Conservation (phyloP, 2,329 filamentous ascomycete genomes). For the Fusarium nodosum region DNA sequence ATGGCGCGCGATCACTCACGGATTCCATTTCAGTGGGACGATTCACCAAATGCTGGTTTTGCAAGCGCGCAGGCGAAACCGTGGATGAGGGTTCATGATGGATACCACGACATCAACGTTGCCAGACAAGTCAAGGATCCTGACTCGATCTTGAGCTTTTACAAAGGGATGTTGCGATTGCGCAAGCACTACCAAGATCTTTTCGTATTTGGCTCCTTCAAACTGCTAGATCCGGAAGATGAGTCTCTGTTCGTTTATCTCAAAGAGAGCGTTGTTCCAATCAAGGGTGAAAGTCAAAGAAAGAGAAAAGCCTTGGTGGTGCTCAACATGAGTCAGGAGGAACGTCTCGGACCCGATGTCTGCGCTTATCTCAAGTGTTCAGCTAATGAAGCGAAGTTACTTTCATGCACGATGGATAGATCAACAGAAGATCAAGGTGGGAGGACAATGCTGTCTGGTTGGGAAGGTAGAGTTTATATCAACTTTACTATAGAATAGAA, state of each 20-base stretch:
- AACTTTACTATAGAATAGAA: slow-evolving; percentile 23
- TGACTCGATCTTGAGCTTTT: slow-evolving; percentile 70
- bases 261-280: slow-evolving; percentile 52
- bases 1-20: slow-evolving; percentile 74
- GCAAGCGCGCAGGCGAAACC: slow-evolving; percentile 61
- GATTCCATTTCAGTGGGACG: slow-evolving; percentile 76
- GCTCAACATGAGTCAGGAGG: slow-evolving; percentile 62
- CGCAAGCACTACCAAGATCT: slow-evolving; percentile 69
- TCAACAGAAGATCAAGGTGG: slow-evolving; percentile 2
- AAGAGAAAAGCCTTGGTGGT: slow-evolving; percentile 56
- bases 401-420: slow-evolving; percentile 46
- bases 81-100: slow-evolving; percentile 77
- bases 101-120: slow-evolving; percentile 69
- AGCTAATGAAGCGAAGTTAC: slow-evolving; percentile 32
- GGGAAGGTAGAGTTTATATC: slow-evolving; percentile 44
- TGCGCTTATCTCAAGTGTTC: slow-evolving; percentile 40
- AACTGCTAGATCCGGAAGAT: slow-evolving; percentile 63
- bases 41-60: slow-evolving; percentile 71
- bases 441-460: slow-evolving; percentile 12
- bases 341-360: slow-evolving; percentile 49
- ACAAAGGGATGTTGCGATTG: slow-evolving; percentile 65
- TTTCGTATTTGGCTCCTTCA: slow-evolving; percentile 73
- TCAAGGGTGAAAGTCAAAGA: slow-evolving; percentile 34
- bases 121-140: slow-evolving; percentile 60
- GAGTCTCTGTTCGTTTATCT: slow-evolving; percentile 70